Conservation (phyloP, 2,329 filamentous ascomycete species). For the Penicillium sp. region DNA sequence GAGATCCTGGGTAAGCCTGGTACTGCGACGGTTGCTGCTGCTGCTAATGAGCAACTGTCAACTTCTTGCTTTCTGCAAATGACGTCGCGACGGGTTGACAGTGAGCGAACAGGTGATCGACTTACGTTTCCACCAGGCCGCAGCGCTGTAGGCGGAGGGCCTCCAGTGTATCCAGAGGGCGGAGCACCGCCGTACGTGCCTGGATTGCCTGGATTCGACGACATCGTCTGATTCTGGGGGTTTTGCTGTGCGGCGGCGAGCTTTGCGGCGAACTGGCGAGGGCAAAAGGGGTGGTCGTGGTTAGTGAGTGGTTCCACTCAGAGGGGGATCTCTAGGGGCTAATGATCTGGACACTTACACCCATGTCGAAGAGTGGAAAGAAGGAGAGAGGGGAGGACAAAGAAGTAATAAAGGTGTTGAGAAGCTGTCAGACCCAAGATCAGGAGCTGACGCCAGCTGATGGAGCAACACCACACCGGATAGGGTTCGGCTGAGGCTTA, state of each 20-base stretch:
- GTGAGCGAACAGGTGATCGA: slow-evolving; percentile 28
- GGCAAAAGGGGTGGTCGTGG: background rate
- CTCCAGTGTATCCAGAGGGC: slow-evolving; percentile 41
- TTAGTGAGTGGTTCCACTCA: background rate
- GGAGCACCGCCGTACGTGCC: slow-evolving; percentile 39
- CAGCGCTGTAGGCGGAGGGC: slow-evolving; percentile 36
- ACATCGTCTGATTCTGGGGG: slow-evolving; percentile 17
- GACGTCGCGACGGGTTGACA: slow-evolving; percentile 20
- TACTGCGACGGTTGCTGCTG: slow-evolving; percentile 38
- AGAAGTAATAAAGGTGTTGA: background rate
- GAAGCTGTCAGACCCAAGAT: background rate
- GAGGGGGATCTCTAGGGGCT: no score
- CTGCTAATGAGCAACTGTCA: slow-evolving; percentile 17
- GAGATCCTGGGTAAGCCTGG: slow-evolving; percentile 57
- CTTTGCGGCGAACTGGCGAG: slow-evolving; percentile 41
- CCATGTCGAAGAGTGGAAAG: slow-evolving; percentile 9
- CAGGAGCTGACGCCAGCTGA: slow-evolving; percentile 11
- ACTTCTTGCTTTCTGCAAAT: slow-evolving; percentile 15
- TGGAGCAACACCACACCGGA: slow-evolving; percentile 8
- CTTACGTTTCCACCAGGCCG: slow-evolving; percentile 55
- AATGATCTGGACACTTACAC: slow-evolving; percentile 12
- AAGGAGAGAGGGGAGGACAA: background rate
- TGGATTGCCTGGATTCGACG: slow-evolving; percentile 20
- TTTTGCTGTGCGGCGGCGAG: slow-evolving; percentile 41
- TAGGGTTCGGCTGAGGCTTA: slow-evolving; percentile 1